Evolutionary conservation across 768 basidiomycete species (phyloP), one percentile per base, ranked within the genome.

Genomic region (Hygrocybe coccinea): DNA sequence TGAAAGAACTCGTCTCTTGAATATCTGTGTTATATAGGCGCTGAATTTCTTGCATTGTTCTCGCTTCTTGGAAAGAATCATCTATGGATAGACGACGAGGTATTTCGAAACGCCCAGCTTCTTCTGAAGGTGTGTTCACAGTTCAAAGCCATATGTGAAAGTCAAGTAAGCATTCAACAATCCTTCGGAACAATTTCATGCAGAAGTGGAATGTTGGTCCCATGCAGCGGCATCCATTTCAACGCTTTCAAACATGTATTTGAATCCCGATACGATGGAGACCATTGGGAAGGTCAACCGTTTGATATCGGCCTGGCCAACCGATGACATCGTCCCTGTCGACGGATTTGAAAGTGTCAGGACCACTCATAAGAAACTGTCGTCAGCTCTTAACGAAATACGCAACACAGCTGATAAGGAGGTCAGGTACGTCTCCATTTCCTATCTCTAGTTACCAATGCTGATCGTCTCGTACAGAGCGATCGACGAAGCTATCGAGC

Each of bases 181-280:
- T 8, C 29, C 8, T 29, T 29, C 29, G 56, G 38, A 15, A 39
- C 38, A 39, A 4, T 3, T 41, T 3, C 38, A 41, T 21, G 15
- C 70, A 92, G 89, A 91, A 74, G 72, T 88, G 59, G 83, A 87
- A 54, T 86, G 77, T 63, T 92, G 89, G 89, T 76, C 82, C 48
- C 85, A 83, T 68, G 84, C 86, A 34, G 76, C 81, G 29, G 72
- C 76, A 52, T 81, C 85, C 34, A 69, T 91, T 55, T 78, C 72
- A 59, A 69, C 73, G 17, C 73, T 89, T 36, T 79, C 83, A 12
- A 72, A 69, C 55, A 74, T 82, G 59, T 85, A 80, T 66, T 68
- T 77, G 10, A 80, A 74, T 63, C 67, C 76, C 35, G 65, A 70
- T 7, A 78, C 77, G 34, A 62, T 69, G 54, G 86, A 89, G 37